Base-by-base conservation (phyloP, 345 rosid genomes). In the Gossypium bickii region DNA sequence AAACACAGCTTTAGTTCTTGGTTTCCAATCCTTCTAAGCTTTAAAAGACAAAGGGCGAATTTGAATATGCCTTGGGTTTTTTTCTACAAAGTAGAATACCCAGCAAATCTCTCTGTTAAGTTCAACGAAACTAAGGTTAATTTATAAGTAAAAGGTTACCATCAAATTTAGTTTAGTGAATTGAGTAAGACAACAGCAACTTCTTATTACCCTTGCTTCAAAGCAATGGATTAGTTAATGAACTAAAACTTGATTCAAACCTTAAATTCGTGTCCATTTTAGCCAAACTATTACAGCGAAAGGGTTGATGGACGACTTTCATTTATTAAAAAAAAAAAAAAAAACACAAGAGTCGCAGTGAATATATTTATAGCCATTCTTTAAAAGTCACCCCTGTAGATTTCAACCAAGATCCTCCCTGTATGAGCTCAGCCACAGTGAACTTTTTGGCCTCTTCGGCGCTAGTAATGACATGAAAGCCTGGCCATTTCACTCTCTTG, bases 381-480 rank as follows among this genome's bases (percentile, higher is more conserved):
- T 82, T 84, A 79, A 60, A 84, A 59, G 92, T 69, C 63, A 91
- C 97, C 73, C 97, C 97, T 9, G 89, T 86, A 2, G 92, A 82
- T 55, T 87, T 88, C 74, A 93, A 51, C 98, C 98, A 91, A 0
- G 86, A 52, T 20, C 90, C 91, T 45, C 94, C 98, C 45, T 77
- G 89, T 7, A 93, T 93, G 66, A 93, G 85, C 78, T 86, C 82
- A 1, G 88, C 87, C 48, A 91, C 97, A 0, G 97, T 93, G 74
- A 93, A 93, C 61, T 85, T 78, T 13, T 78, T 80, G 7, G 97
- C 97, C 60, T 89, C 97, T 4, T 67, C 70, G 2, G 87, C 68
- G 5, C 82, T 77, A 1, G 76, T 90, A 51, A 90, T 89, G 41
- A 88, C 86, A 48, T 67, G 85, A 65, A 74, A 89, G 0, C 97